phyloP scores from a whole-genome alignment of 495 filamentous ascomycete genomes.

The Cenococcum geophilum region DNA sequence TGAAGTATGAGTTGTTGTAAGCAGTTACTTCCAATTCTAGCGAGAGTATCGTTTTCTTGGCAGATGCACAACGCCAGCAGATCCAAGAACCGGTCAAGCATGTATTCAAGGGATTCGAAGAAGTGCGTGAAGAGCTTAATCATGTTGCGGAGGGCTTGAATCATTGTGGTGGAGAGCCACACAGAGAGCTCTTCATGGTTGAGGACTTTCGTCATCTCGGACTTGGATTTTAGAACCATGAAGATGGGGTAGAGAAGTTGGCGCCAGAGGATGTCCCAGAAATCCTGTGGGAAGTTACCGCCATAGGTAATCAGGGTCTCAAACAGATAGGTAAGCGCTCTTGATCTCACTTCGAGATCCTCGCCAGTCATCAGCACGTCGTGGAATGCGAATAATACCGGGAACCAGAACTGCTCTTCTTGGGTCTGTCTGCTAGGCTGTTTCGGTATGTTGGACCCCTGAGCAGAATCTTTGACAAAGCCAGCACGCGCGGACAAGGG shows the following conservation, averaged over 20 bases:
- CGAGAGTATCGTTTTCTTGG: slow-evolving; percentile 98
- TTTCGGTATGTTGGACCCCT: slow-evolving; percentile 46
- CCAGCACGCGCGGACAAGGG: slow-evolving; percentile 63
- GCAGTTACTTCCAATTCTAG: slow-evolving; percentile 95
- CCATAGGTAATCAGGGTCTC: slow-evolving; percentile 86
- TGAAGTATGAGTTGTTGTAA: slow-evolving; percentile 92
- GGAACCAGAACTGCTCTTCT: slow-evolving; percentile 98
- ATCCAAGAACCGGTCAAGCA: slow-evolving; percentile 92
- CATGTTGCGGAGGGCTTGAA: slow-evolving; percentile 95
- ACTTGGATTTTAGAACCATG: slow-evolving; percentile 91
- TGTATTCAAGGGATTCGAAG: slow-evolving; percentile 89
- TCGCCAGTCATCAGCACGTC: slow-evolving; percentile 99
- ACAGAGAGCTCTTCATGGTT: slow-evolving; percentile 95
- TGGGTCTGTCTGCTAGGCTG: slow-evolving; percentile 59
- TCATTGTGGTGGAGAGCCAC: slow-evolving; percentile 99
- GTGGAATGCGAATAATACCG: slow-evolving; percentile 94
- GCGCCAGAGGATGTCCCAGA: slow-evolving; percentile 97
- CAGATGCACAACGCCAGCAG: slow-evolving; percentile 93
- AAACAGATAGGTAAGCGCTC: slow-evolving; percentile 90
- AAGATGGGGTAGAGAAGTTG: slow-evolving; percentile 97
- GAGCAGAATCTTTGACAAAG: slow-evolving; percentile 35
- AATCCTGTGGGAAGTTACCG: slow-evolving; percentile 83
- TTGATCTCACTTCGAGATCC: slow-evolving; percentile 90
- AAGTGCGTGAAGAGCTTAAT: slow-evolving; percentile 98
- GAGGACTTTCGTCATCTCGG: slow-evolving; percentile 87